Evolutionary conservation across 495 filamentous ascomycete genomes (phyloP), one percentile per base, ranked within the genome.

Genomic region (Aspergillus bridgeri): DNA sequence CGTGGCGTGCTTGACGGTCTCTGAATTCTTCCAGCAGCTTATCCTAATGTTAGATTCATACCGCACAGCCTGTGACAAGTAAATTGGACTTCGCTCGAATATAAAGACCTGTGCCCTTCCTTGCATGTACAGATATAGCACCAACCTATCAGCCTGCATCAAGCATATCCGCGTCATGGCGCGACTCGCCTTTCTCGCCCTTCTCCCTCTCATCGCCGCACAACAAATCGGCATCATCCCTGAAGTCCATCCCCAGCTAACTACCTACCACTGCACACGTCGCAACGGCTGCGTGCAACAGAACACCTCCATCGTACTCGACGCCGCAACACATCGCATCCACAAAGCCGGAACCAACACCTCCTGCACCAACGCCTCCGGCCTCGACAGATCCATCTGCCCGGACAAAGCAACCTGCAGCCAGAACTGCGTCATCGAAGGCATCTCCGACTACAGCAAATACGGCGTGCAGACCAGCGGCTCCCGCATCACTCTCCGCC

Each of bases 341-440:
- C 77, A 85, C 66, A 61, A 74, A 56, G 58, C 62, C 22, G 65
- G 66, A 53, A 66, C 63, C 65, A 58, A 59, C 20, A 64, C 65
- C n/a, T 66, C 67, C 19, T 78, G 78, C 65, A 65, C 68, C 6
- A 60, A 56, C 22, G 66, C 65, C 60, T 70, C 63, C 48, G 74
- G 72, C 15, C 65, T 82, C 3, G 76, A 79, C 65, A 38, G 65
- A 15, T 69, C 67, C 13, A 62, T 77, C 42, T 85, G 82, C 69
- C 73, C 78, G 19, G 73, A 78, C 43, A 65, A 64, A 43, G 69
- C 69, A 11, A 68, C 73, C 3, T 84, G 81, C 67, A 69, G 73
- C 0, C 58, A 72, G 51, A 81, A 80, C 69, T 84, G 82, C 61
- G 65, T 76, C 27, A 58, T 84, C 44, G 81, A 83, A 13, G 79